These are phyloP conservation scores for Euphrasia confusa DNA, from an alignment of 257 asterid species.

Conservation along the genomic window DNA sequence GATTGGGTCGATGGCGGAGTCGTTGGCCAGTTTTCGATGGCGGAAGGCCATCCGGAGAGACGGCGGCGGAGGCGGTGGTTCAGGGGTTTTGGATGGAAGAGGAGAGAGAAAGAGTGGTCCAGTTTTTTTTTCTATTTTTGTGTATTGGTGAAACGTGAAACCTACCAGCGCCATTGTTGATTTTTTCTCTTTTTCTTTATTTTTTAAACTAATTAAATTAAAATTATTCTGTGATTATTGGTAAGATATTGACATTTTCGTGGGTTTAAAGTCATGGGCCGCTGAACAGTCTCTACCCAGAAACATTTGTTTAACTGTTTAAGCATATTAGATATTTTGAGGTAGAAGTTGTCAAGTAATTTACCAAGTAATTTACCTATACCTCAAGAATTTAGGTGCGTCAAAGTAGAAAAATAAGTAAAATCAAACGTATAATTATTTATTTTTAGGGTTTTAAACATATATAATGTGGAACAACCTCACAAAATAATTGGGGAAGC, in stretches of 20 bases:
- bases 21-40: conserved; percentile 34
- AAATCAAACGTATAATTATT: too few relatives aligned
- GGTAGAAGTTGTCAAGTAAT: too few relatives aligned
- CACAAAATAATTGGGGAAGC: too few relatives aligned
- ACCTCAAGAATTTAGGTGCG: too few relatives aligned
- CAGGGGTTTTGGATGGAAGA: neutral
- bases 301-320: too few relatives aligned
- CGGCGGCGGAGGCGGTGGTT: neutral
- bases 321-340: too few relatives aligned
- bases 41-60: conserved; percentile 37
- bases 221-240: neutral
- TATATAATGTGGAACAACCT: too few relatives aligned
- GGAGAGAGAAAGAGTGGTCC: conserved; percentile 8
- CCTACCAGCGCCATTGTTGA: conserved; percentile 21
- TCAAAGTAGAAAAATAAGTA: too few relatives aligned
- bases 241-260: conserved; percentile 27
- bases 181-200: neutral
- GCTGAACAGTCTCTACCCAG: conserved; percentile 8
- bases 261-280: conserved; percentile 22
- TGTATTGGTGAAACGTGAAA: conserved; percentile 7
- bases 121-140: conserved; percentile 4
- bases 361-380: too few relatives aligned
- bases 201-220: too few relatives aligned
- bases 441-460: too few relatives aligned
- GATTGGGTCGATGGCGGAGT: conserved; percentile 11